Base-by-base conservation (phyloP, 148 eudicot genomes). In the Dianthus caryophyllus region DNA sequence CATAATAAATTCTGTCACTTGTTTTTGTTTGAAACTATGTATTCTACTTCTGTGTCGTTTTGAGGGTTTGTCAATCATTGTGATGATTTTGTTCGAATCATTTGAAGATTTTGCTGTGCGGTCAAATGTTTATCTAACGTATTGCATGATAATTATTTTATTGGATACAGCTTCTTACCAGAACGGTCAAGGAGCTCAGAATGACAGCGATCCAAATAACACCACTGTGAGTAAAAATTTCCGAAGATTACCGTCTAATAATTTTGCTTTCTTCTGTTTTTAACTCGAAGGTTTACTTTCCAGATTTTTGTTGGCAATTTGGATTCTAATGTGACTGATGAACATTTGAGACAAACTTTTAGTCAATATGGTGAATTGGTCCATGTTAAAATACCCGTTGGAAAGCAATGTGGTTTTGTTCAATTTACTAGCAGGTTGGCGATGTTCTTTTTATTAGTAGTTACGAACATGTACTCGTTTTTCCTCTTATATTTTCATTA, bases 381-480 rank as follows among this genome's bases (percentile, higher is more conserved):
- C 48, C 98, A 93, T 82, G 95, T 93, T 41, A 93, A 93, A 70
- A 93, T 93, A 61, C 95, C 96, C 8, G 75, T 79, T 2, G 98
- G 98, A 69, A 89, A 90, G 73, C 84, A 96, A 62, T 93, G 98
- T 59, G 98, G 96, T 17, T 93, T 93, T 86, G 96, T 93, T 75
- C 97, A 93, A 71, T 93, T 83, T 80, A 84, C 84, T 70, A 84
- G 79, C 78, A 90, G 98, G 96, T 88, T 49, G 57, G 74, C 29
- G 3, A 53, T 25, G 17, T 9, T 38, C 65, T 49, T 75, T n/a
- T 50, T 20, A 1, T 60, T 8, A 4, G 21, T 58, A 22, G 27
- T 39, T 55, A 8, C 24, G 2, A 30, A 14, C 16, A 4, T 27
- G 21, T 5, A 5, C 29, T n/a, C 16, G 43, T 5, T 48, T 10